Base-by-base conservation (phyloP, 2,329 filamentous ascomycete species). In the Venturia pyrina region DNA sequence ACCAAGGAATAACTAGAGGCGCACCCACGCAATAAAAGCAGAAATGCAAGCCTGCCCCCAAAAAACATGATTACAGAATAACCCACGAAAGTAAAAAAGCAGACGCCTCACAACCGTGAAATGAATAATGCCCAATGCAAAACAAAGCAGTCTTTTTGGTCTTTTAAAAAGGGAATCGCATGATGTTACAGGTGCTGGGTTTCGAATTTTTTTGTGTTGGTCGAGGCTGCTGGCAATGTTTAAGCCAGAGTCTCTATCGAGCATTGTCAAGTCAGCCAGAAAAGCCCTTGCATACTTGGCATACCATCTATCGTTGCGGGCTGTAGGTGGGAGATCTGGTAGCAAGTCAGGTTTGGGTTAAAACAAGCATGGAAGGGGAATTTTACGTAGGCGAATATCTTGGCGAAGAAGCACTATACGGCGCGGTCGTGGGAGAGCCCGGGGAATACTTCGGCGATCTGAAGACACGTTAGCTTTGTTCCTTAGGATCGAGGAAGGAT, bases 381-480 rank as follows among this genome's bases (percentile, higher is more conserved):
- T 41, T 28, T 59, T 50, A 56, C 61, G 34, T 43, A 10, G 64
- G 64, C 7, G 40, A 50, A 40, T 64, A 66, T 13, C 15, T 46
- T 0, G 64, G 64, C 17, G 15, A 21, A 13, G 15, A 63, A 13
- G 65, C 28, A 37, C 19, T 21, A 11, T 64, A 63, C 59, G 28
- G 28, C 13, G 56, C 40, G 5, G 40, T 61, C 15, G 34, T 63
- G 17, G 56, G 40, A 11, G 48, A 63, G 8, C 48, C 53, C 6
- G 67, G 67, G 1, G 46, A 50, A 28, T 68, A 68, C 19, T 43
- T 43, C 37, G 67, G 67, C 21, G 63, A 66, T 1, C 67, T 68
- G 6, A 67, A 64, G 8, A 24, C 85, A 62, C 85, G 87, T 77
- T 87, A 87, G 2, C 81, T 80, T 68, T 82, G 80, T 15, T 32